Conservation (phyloP, 2,329 filamentous ascomycete genomes). For the Keithomyces neogunnii region DNA sequence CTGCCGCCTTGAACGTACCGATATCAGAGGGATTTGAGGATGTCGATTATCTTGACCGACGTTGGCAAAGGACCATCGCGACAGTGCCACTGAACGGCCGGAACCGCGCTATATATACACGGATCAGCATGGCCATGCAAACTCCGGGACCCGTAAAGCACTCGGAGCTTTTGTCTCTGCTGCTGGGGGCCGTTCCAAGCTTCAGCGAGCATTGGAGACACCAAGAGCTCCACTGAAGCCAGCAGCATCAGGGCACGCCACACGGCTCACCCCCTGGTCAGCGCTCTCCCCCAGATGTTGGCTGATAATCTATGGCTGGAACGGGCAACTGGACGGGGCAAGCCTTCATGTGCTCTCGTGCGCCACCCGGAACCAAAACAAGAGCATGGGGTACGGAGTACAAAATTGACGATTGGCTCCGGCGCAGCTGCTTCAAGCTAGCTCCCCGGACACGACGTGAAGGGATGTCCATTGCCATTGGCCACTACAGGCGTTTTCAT, state of each 20-base stretch:
- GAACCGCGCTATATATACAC: not conserved
- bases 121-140: not conserved
- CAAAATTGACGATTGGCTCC: not conserved
- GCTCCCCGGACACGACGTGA: not conserved
- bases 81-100: not conserved
- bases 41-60: not conserved
- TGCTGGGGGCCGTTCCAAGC: not conserved
- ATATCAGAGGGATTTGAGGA: too few species aligned
- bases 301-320: not conserved
- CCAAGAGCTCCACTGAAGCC: not conserved
- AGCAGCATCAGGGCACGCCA: not conserved
- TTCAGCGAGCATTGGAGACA: not conserved
- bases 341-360: not conserved
- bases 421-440: not conserved
- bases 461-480: not conserved
- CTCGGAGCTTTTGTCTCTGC: not conserved
- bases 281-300: not conserved
- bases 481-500: not conserved
- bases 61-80: not conserved
- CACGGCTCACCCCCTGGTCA: conserved; percentile 1
- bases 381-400: too few species aligned
- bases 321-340: not conserved
- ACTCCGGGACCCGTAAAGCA: not conserved
- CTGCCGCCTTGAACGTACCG: too few species aligned
- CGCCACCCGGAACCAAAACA: not conserved